A percentile compares a stretch with the other conserved stretches of the same genome.
phyloP scores from a whole-genome alignment of 805 yeast species.

The Candida hungchunana region DNA sequence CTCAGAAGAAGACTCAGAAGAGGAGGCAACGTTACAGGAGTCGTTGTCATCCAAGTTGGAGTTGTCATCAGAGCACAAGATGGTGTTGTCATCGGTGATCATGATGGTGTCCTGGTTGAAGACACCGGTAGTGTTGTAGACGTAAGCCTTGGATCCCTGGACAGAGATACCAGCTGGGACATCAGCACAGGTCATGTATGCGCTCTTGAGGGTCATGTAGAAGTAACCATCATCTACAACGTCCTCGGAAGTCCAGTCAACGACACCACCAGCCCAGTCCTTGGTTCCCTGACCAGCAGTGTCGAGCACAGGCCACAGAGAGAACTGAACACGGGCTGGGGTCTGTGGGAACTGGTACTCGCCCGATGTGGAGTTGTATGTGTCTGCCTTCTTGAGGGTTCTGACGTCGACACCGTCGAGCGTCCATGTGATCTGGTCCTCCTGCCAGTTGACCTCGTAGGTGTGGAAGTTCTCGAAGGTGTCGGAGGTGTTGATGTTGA shows the following conservation, averaged over 20 bases:
- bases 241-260: conserved; percentile 79
- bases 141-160: conserved; percentile 47
- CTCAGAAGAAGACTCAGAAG: conserved; percentile 12
- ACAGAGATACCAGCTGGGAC: conserved; percentile 52
- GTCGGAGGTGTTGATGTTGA: conserved; percentile 36
- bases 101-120: conserved; percentile 46
- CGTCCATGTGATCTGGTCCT: conserved; percentile 65
- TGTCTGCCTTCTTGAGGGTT: conserved; percentile 55
- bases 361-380: conserved; percentile 62
- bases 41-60: conserved; percentile 59
- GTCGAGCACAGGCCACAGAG: conserved; percentile 76
- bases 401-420: conserved; percentile 68
- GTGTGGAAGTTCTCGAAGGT: conserved; percentile 70
- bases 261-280: conserved; percentile 85
- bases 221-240: conserved; percentile 72
- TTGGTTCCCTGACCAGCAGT: conserved; percentile 57
- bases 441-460: conserved; percentile 79
- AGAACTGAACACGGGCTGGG: conserved; percentile 67
- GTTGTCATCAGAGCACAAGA: conserved; percentile 54
- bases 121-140: conserved; percentile 46
- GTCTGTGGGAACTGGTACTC: conserved; percentile 64
- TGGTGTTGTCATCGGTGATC: conserved; percentile 59
- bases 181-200: conserved; percentile 65
- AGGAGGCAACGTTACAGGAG: conserved; percentile 6
- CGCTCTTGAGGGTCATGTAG: conserved; percentile 58